Evolutionary conservation across 805 yeast species (phyloP), one percentile per base, ranked within the genome.

Genomic region (Wickerhamiella alocasiicola): DNA sequence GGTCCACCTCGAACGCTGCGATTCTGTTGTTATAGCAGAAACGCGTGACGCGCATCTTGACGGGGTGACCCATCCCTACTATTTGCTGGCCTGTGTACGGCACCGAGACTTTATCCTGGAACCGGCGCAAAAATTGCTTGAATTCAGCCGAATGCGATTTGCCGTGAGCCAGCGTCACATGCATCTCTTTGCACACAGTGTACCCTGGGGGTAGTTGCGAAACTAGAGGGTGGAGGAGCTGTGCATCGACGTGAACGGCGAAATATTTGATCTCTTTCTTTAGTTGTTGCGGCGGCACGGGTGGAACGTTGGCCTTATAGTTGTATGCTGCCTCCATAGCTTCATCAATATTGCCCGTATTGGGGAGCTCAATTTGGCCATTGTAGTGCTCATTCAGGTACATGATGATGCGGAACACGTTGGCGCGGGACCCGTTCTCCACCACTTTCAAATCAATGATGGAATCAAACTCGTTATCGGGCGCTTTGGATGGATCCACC

Each of bases 391-490:
- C 41, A 12, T 61, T 47, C 25, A 83, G 43, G 3, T 53, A 45
- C 1, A 46, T 31, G 0, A 77, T 52, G 2, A 81, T 61, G 0
- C 44, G 46, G 43, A 58, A 61, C 2, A 76, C 67, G 52, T 80
- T 81, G 1, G 47, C 43, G 27, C 70, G 52, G 0, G 81, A 68
- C 0, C 80, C 70, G 17, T 68, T 59, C 2, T 56, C 47, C 1
- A 74, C 70, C 3, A 50, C 42, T 4, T 67, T 60, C 39, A 91
- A 59, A 41, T 78, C 62, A 17, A 91, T 72, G 2, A 82, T 64
- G 9, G 63, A 45, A 55, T 82, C 88, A 62, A 87, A 88, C 27
- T 55, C 48, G 9, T 63, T 59, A 35, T 87, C 95, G 0, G 94
- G 94, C 3, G 54, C 56, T 11, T 46, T 55, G 0, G 47, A 41